Evolutionary conservation across 164 flowering plant species (phyloP).

Genomic region (Chloranthus sessilifolius): DNA sequence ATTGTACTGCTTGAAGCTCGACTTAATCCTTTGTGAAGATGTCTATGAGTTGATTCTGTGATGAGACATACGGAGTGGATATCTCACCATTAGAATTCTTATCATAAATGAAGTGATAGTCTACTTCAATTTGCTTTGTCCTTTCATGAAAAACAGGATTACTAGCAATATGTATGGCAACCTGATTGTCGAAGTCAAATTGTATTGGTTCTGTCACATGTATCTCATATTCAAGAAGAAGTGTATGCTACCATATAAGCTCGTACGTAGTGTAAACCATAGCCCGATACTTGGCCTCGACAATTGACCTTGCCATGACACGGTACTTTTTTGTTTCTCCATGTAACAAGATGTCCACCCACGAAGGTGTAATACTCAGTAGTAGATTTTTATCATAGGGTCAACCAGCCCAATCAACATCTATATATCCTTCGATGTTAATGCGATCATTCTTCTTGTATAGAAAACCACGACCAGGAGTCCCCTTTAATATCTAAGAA

Average conservation of each 20-base stretch:
- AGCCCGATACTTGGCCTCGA: background rate
- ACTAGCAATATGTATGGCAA: background rate
- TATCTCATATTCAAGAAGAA: background rate
- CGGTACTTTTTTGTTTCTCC: background rate
- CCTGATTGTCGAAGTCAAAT: background rate
- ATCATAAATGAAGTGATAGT: conserved; percentile 3
- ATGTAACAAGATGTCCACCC: background rate
- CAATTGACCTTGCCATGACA: background rate
- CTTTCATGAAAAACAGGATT: conserved; percentile 6
- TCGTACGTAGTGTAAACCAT: background rate
- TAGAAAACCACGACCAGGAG: background rate
- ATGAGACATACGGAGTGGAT: too few species aligned
- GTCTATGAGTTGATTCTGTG: too few species aligned
- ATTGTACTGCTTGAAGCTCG: too few species aligned
- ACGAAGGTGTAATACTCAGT: background rate
- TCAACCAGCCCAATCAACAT: background rate
- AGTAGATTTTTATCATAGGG: background rate
- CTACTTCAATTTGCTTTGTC: background rate
- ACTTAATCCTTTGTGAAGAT: too few species aligned
- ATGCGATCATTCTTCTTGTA: background rate
- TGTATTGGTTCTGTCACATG: background rate
- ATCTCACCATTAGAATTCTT: background rate
- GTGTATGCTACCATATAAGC: background rate
- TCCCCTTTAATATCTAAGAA: background rate
- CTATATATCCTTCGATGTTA: too few species aligned